These are phyloP conservation scores for Saprolegnia parasitica DNA, from an alignment of 352 stramenopile genomes.

Conservation along the genomic window DNA sequence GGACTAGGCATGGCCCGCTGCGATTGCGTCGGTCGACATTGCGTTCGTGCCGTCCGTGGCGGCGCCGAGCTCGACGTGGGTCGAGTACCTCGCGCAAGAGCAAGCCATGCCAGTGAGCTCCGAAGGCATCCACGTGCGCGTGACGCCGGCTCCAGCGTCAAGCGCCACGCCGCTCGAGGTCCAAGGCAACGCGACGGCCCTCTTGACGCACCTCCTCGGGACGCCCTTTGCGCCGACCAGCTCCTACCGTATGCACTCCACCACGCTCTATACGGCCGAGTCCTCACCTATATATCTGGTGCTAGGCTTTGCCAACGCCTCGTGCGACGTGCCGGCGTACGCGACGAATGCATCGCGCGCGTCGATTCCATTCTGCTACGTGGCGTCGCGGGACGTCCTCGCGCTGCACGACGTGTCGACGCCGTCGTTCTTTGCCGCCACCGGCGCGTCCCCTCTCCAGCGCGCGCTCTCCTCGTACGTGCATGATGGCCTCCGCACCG, in stretches of 20 bases:
- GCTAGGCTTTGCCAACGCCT: constrained; percentile 22
- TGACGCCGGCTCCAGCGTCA: not conserved
- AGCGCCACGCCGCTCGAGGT: not conserved
- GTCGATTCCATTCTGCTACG: constrained; percentile 5
- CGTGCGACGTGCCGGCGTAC: constrained; percentile 13
- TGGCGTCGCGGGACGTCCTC: constrained; percentile 5
- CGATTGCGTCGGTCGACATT: not conserved
- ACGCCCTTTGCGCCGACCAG: not conserved
- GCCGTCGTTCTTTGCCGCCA: constrained; percentile 10
- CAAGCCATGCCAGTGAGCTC: not conserved
- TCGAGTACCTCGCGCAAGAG: constrained; percentile 1
- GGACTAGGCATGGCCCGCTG: not conserved
- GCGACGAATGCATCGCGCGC: not conserved
- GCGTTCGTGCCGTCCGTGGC: not conserved
- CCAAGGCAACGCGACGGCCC: constrained; percentile 1
- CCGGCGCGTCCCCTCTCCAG: not conserved
- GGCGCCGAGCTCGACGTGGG: not conserved
- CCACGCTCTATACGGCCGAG: not conserved
- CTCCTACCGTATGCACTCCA: not conserved
- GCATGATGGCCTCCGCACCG: no score
- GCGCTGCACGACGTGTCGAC: not conserved
- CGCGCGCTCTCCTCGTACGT: not conserved
- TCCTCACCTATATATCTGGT: not conserved
- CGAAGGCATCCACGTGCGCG: constrained; percentile 19
- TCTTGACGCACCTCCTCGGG: constrained; percentile 11